phyloP scores from a whole-genome alignment of 306 rosid genomes.

The Lupinus albus region DNA sequence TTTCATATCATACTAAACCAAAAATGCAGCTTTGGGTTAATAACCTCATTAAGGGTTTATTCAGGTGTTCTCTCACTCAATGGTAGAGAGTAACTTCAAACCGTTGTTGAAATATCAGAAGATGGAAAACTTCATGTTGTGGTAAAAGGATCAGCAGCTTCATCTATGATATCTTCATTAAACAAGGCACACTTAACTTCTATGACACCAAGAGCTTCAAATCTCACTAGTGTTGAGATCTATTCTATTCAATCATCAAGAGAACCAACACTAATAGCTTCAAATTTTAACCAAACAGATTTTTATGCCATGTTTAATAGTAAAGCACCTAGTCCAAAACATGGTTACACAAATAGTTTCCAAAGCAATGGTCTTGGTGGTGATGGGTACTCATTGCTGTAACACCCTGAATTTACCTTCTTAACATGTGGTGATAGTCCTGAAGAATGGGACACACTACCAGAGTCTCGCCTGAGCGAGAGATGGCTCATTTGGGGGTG shows the following conservation, averaged over 20 bases:
- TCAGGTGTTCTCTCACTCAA: constrained; percentile 78
- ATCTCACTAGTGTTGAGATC: constrained; percentile 83
- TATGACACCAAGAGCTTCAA: constrained; percentile 81
- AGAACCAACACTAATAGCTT: constrained; percentile 82
- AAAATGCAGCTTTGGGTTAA: too few relatives aligned
- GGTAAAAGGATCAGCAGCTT: constrained; percentile 64
- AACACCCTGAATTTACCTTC: too few relatives aligned
- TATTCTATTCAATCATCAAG: constrained; percentile 83
- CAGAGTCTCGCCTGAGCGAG: too few relatives aligned
- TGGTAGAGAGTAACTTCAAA: constrained; percentile 63
- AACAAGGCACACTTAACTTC: constrained; percentile 68
- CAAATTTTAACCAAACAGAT: constrained; percentile 80
- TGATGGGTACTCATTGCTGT: constrained; percentile 66
- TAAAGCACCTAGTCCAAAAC: constrained; percentile 86
- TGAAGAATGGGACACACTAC: too few relatives aligned
- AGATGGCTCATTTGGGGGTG: too few relatives aligned
- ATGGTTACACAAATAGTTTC: constrained; percentile 62
- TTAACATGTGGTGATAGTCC: too few relatives aligned
- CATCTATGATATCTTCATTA: constrained; percentile 73
- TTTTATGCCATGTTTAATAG: constrained; percentile 84
- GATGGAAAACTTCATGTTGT: constrained; percentile 85
- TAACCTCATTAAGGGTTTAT: constrained; percentile 72
- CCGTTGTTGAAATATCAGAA: constrained; percentile 79
- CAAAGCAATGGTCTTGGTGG: constrained; percentile 54
- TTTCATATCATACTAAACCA: too few relatives aligned